These are phyloP conservation scores for Diaporthe citri DNA, from an alignment of 2,329 filamentous ascomycete genomes.

Conservation along the genomic window DNA sequence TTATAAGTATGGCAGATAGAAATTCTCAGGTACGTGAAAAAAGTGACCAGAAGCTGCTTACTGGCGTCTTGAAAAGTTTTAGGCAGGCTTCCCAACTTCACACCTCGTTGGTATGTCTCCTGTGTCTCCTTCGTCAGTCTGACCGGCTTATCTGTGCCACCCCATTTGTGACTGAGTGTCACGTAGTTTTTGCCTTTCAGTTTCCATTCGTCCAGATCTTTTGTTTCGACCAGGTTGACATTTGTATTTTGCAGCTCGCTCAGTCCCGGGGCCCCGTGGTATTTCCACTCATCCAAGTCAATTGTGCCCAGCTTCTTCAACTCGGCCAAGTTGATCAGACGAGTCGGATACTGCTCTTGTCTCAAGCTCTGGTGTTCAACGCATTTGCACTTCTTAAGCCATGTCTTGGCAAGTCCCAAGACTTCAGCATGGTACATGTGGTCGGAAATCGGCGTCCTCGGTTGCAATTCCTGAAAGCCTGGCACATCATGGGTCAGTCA, in stretches of 20 bases:
- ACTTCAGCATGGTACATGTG: slow-evolving; percentile 8
- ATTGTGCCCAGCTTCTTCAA: slow-evolving; percentile 6
- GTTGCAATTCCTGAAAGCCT: background rate
- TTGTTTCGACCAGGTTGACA: slow-evolving; percentile 14
- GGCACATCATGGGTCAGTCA: background rate
- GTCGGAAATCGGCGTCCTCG: slow-evolving; percentile 14
- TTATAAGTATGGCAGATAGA: background rate
- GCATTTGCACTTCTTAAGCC: slow-evolving; percentile 3
- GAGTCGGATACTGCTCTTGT: background rate
- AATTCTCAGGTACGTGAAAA: background rate
- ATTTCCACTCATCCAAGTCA: background rate
- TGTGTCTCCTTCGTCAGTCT: background rate
- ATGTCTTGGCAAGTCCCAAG: background rate
- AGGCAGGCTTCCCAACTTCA: background rate
- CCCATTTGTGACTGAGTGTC: slow-evolving; percentile 7
- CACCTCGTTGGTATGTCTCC: background rate
- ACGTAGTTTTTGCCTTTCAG: background rate
- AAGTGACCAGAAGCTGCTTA: background rate
- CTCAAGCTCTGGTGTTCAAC: background rate
- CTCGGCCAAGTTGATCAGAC: slow-evolving; percentile 12
- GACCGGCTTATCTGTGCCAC: background rate
- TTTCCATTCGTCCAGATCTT: background rate
- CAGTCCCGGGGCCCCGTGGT: background rate
- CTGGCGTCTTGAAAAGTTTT: slow-evolving; percentile 22
- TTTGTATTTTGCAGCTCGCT: background rate